Evolutionary conservation across 306 rosid genomes (phyloP).

Genomic region (Cercis canadensis): DNA sequence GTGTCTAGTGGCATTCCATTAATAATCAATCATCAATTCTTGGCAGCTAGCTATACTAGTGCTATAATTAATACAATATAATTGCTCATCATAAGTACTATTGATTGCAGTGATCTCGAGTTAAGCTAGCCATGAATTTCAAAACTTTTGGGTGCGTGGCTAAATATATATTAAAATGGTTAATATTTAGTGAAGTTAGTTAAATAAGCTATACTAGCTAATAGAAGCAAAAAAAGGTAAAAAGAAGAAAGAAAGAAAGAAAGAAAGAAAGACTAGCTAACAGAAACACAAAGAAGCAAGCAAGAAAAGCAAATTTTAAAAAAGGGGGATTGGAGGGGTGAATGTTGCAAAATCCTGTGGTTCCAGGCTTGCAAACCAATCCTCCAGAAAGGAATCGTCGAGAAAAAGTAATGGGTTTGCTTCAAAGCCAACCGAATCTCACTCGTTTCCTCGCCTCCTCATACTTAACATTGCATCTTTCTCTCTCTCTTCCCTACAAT

Average conservation of each 20-base stretch:
- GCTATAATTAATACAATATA: conserved; percentile 26
- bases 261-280: not conserved
- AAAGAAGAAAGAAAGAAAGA: not conserved
- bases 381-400: conserved; percentile 88
- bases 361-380: conserved; percentile 95
- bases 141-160: not conserved
- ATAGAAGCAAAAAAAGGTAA: conserved; percentile 19
- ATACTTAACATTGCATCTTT: conserved; percentile 60
- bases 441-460: conserved; percentile 79
- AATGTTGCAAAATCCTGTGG: conserved; percentile 60
- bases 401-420: conserved; percentile 92
- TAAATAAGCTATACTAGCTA: no score
- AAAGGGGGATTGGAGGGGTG: not conserved
- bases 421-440: conserved; percentile 98
- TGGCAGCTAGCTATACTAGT: conserved; percentile 3
- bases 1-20: conserved; percentile 25
- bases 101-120: no score
- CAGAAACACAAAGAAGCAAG: not conserved
- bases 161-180: not conserved
- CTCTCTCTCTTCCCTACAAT: conserved; percentile 28
- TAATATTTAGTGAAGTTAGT: no score
- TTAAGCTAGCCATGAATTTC: conserved; percentile 1
- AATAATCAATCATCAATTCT: conserved; percentile 19
- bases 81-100: conserved; percentile 45
- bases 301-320: conserved; percentile 26